Evolutionary conservation across 164 flowering plant species (phyloP), one percentile per base, ranked within the genome.

Genomic region (Houttuynia cordata): DNA sequence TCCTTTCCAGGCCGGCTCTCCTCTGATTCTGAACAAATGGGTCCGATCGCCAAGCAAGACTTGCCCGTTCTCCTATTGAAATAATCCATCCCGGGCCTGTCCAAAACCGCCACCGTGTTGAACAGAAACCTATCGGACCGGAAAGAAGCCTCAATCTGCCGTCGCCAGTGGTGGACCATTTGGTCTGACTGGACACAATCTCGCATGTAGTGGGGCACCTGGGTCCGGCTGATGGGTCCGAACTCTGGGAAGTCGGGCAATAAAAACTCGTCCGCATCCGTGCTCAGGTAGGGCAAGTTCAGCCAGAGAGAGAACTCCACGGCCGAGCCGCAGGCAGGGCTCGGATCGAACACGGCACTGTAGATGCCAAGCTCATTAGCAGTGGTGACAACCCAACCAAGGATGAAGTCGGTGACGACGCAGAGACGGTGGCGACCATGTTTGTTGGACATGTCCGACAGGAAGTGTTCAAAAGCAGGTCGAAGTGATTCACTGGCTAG

Each of bases 371-470:
- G 17, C 21, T 39, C 9, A 23, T 41, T 47, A 0, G 71, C 71
- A 4, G 54, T 39, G 53, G 62, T 52, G 23, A 59, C 55, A 19
- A 59, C 25, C 71, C 67, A 68, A 0, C 67, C 67, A 1, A 58
- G 25, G 45, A 68, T 59, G 41, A 62, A 22, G 59, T 68, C 71
- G 12, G 67, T 58, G 56, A 68, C 59, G 34, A 68, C 63, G 59
- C 63, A 63, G 20, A 59, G 49, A 8, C 17, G 49, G 10, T 14
- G 49, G 17, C 49, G 49, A 1, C 49, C 49, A 14, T 42, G 49
- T 42, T 8, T 42, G 49, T 14, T 42, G 17, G 49, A 42, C 49
- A 42, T 42, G 12, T 42, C 49, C 8, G 49, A 42, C 49, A 42
- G 17, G 7, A 3, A 42, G 14, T 42, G 49, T 10, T 42, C 49